phyloP scores from a whole-genome alignment of 2,329 filamentous ascomycete genomes.

The Fusarium solani-melongenae region DNA sequence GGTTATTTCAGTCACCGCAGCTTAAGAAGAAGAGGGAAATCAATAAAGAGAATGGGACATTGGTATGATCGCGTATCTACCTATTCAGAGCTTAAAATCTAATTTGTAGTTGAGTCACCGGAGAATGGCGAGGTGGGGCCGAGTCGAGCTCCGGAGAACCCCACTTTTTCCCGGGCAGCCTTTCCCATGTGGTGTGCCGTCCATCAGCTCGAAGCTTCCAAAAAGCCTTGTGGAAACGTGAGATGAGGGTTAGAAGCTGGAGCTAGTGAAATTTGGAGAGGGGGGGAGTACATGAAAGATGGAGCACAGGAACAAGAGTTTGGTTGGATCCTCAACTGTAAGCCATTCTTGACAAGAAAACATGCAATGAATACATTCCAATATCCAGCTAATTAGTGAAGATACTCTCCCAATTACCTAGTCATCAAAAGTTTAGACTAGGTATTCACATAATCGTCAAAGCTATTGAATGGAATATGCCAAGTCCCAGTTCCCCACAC shows the following conservation, averaged over 20 bases:
- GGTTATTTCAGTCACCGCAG: constrained; percentile 15
- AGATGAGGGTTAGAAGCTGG: neutral
- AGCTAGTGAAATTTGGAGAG: neutral
- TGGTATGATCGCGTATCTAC: neutral
- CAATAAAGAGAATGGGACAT: neutral
- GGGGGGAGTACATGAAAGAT: neutral
- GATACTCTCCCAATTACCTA: neutral
- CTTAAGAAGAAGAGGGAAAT: neutral
- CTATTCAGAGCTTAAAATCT: neutral
- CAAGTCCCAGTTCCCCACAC: constrained; percentile 25
- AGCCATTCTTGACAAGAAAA: neutral
- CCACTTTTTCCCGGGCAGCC: neutral
- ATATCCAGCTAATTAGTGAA: neutral
- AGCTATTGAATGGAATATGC: neutral
- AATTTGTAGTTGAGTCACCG: neutral
- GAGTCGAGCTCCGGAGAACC: neutral
- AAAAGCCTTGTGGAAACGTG: neutral
- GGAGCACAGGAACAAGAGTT: neutral
- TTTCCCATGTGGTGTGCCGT: neutral
- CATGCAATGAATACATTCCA: neutral
- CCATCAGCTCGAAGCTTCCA: neutral
- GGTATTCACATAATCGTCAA: neutral
- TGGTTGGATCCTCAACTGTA: too few species aligned
- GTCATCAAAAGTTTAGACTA: neutral
- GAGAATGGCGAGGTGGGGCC: neutral